Percentiles rank a stretch among this genome's conserved stretches.
phyloP scores from a whole-genome alignment of 345 rosid genomes.

The Ricinus communis region DNA sequence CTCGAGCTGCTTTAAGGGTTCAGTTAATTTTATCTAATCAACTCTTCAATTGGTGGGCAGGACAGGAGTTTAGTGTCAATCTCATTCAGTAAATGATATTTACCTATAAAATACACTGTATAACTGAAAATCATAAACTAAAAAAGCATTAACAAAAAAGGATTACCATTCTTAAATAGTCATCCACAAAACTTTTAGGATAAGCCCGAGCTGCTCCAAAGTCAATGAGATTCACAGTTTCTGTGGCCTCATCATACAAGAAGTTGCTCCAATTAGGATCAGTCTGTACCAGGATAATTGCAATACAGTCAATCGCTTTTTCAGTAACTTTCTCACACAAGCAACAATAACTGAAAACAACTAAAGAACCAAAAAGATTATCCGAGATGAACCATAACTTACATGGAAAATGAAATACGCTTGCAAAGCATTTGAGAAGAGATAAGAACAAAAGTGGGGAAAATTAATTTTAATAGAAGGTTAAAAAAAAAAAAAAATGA shows the following conservation, averaged over 20 bases:
- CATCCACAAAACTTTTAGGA: slow-evolving; percentile 83
- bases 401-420: not conserved
- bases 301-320: slow-evolving; percentile 5
- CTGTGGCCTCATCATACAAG: slow-evolving; percentile 66
- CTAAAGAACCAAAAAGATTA: not conserved
- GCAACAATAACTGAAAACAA: not conserved
- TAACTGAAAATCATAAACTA: not conserved
- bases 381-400: not conserved
- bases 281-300: slow-evolving; percentile 50
- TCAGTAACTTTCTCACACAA: not conserved
- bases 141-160: slow-evolving; percentile 3
- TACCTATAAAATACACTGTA: not conserved
- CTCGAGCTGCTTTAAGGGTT: no score
- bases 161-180: slow-evolving; percentile 82
- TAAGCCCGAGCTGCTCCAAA: slow-evolving; percentile 95
- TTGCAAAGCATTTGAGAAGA: not conserved
- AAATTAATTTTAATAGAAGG: not conserved
- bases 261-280: slow-evolving; percentile 99
- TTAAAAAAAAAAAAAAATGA: not conserved
- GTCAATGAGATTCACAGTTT: slow-evolving; percentile 79
- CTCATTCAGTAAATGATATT: no score
- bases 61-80: no score
- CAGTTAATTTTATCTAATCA: no score
- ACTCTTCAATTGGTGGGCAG: no score
- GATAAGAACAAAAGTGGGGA: not conserved